phyloP scores from a whole-genome alignment of 1,284 basidiomycete species.

The Apiotrichum sp. region DNA sequence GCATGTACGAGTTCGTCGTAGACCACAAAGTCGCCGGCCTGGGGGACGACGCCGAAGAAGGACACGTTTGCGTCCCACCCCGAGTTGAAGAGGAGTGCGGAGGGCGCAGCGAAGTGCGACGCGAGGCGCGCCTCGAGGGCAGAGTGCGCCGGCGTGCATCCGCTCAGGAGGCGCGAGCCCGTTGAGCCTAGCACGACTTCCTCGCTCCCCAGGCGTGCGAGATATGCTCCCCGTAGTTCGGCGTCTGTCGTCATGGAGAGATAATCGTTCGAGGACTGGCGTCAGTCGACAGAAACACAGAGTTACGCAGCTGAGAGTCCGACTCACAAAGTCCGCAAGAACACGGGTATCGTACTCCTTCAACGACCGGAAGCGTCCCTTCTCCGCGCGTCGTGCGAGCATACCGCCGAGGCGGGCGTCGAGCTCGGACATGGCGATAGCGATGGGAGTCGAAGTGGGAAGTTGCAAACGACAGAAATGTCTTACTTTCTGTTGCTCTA shows the following conservation, averaged over 20 bases:
- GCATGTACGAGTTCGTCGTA: conserved; percentile 90
- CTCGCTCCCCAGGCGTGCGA: conserved; percentile 55
- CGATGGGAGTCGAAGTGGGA: no score
- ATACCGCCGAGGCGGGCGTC: conserved; percentile 24
- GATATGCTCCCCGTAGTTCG: conserved; percentile 56
- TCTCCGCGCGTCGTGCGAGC: conserved; percentile 26
- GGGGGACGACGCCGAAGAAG: conserved; percentile 77
- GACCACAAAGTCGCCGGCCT: conserved; percentile 68
- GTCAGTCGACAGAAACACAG: no score
- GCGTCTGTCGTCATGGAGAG: conserved; percentile 69
- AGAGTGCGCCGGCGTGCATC: conserved; percentile 62
- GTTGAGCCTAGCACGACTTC: conserved; percentile 73
- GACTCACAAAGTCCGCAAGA: conserved; percentile 41
- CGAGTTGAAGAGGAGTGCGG: conserved; percentile 83
- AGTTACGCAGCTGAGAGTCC: no score
- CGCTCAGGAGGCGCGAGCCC: conserved; percentile 81
- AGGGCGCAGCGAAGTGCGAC: conserved; percentile 58
- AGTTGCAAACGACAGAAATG: no score
- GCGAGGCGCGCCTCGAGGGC: conserved; percentile 63
- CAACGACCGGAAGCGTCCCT: conserved; percentile 33
- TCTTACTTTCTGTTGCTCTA: no score
- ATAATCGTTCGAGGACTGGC: conserved; percentile 68
- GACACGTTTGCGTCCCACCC: conserved; percentile 93
- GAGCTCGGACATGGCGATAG: conserved; percentile 14
- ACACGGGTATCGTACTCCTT: conserved; percentile 32